Conservation (phyloP, 148 eudicot species). For the Chenopodium berlandieri region DNA sequence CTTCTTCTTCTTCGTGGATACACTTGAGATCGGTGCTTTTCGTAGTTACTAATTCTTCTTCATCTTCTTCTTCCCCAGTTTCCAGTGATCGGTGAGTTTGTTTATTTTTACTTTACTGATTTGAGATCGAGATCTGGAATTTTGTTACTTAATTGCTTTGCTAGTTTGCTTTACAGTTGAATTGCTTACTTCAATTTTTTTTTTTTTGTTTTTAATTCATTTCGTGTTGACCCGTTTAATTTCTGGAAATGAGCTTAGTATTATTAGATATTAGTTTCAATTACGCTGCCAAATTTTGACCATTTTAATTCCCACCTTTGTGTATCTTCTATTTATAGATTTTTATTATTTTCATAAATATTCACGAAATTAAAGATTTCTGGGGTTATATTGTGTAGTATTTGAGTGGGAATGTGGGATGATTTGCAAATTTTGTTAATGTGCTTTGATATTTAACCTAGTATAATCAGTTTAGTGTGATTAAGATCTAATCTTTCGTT, state of each 20-base stretch:
- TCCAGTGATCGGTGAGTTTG: slow-evolving; percentile 57
- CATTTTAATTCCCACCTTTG: no score
- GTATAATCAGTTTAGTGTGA: not conserved
- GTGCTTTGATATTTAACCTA: no score
- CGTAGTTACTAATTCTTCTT: slow-evolving; percentile 48
- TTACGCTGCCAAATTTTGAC: no score
- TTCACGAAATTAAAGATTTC: no score
- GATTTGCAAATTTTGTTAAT: no score
- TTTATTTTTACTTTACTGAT: not conserved
- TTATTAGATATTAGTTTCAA: not conserved
- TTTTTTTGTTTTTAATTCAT: not conserved
- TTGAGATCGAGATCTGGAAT: slow-evolving; percentile 14
- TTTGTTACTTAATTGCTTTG: not conserved
- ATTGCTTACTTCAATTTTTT: not conserved
- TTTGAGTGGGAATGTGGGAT: not conserved
- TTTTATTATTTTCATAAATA: no score
- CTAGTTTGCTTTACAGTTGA: not conserved
- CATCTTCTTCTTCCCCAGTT: slow-evolving; percentile 43
- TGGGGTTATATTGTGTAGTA: not conserved
- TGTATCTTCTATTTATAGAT: no score
- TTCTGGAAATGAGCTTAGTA: not conserved
- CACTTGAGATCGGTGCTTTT: slow-evolving; percentile 63
- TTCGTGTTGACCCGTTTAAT: no score
- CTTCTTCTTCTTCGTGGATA: slow-evolving; percentile 52
- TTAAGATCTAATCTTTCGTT: not conserved